Conservation (phyloP, 805 yeast species). For the Candida endomychidarum region DNA sequence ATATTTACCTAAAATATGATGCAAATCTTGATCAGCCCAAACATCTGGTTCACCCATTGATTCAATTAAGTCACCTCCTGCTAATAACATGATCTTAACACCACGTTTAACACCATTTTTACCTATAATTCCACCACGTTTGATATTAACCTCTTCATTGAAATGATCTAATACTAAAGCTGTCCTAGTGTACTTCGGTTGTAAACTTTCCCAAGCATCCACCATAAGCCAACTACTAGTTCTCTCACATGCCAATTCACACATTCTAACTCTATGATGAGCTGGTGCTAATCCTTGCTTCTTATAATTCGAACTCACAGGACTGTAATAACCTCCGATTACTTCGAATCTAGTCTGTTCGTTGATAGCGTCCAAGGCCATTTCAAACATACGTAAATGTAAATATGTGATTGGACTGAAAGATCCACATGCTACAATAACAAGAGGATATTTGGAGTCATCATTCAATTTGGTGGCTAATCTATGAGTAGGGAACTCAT, state of each 20-base stretch:
- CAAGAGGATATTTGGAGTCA: constrained; percentile 81
- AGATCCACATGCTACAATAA: constrained; percentile 96
- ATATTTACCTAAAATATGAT: constrained; percentile 91
- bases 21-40: constrained; percentile 95
- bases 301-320: constrained; percentile 88
- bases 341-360: constrained; percentile 95
- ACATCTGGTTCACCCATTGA: constrained; percentile 99
- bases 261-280: constrained; percentile 91
- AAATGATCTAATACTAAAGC: constrained; percentile 96
- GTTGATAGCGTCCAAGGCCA: constrained; percentile 92
- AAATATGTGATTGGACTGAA: constrained; percentile 94
- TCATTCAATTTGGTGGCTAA: constrained; percentile 68
- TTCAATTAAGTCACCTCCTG: constrained; percentile 97
- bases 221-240: constrained; percentile 98
- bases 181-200: constrained; percentile 86
- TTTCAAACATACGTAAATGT: constrained; percentile 96
- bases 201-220: constrained; percentile 98
- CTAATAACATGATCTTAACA: constrained; percentile 91
- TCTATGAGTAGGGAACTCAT: constrained; percentile 86
- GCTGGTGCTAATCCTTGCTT: constrained; percentile 92
- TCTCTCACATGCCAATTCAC: constrained; percentile 96
- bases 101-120: constrained; percentile 63
- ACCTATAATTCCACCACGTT: constrained; percentile 77
- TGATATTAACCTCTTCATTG: constrained; percentile 89
- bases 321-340: constrained; percentile 94